Percentiles rank a stretch among this genome's conserved stretches.
phyloP scores from a whole-genome alignment of 2,329 filamentous ascomycete species.

The Tolypocladium endophyticum region DNA sequence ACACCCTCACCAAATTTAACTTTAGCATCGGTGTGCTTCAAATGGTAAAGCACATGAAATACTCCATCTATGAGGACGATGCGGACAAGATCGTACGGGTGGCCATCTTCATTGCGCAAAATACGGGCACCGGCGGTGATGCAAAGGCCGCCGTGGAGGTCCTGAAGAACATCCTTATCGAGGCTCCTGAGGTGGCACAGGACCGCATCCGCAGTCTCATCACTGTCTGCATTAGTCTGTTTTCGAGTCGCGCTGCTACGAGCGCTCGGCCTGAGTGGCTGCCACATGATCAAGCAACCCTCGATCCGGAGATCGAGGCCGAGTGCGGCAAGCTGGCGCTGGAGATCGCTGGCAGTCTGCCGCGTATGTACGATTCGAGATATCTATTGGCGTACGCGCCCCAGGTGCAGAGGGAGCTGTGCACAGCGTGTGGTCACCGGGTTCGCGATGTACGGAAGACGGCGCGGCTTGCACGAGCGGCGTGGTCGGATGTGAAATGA shows the following conservation, averaged over 20 bases:
- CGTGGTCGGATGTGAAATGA: slow-evolving; percentile 33
- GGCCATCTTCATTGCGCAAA: slow-evolving; percentile 35
- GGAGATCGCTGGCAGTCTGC: slow-evolving; percentile 36
- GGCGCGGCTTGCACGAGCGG: slow-evolving; percentile 36
- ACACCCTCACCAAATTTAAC: slow-evolving; percentile 22
- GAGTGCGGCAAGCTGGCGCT: slow-evolving; percentile 36
- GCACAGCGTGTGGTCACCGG: slow-evolving; percentile 40
- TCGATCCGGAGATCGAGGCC: slow-evolving; percentile 12
- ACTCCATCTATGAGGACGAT: slow-evolving; percentile 42
- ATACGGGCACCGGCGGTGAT: slow-evolving; percentile 29
- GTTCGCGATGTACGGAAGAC: slow-evolving; percentile 40
- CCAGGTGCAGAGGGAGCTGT: slow-evolving; percentile 34
- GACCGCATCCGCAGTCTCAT: slow-evolving; percentile 39
- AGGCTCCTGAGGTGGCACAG: slow-evolving; percentile 33
- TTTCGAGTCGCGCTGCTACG: slow-evolving; percentile 17
- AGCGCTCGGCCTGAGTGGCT: slow-evolving; percentile 19
- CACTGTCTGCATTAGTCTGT: slow-evolving; percentile 30
- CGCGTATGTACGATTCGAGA: slow-evolving; percentile 35
- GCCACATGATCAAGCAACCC: slow-evolving; percentile 12
- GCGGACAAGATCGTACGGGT: slow-evolving; percentile 35
- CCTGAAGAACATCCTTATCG: slow-evolving; percentile 34
- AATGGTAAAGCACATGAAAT: slow-evolving; percentile 37
- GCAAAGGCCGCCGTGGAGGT: slow-evolving; percentile 37
- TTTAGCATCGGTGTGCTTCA: slow-evolving; percentile 37
- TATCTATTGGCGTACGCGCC: slow-evolving; percentile 33